Evolutionary conservation across 805 yeast species (phyloP).

Genomic region (Candida tibetensis): DNA sequence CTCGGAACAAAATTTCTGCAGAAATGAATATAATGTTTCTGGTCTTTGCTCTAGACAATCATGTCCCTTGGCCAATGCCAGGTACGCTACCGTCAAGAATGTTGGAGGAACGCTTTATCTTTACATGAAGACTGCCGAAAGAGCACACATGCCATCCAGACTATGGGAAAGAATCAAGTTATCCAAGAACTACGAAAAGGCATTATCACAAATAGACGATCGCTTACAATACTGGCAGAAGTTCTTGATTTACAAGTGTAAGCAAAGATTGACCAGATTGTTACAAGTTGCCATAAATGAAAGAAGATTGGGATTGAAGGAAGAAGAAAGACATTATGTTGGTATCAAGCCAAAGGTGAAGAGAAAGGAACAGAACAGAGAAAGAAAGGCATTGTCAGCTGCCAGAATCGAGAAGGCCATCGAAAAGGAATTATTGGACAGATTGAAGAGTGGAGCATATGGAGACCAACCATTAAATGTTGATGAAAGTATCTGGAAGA

Average conservation of each 20-base stretch:
- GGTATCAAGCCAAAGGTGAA: constrained; percentile 92
- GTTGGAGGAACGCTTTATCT: constrained; percentile 76
- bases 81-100: constrained; percentile 83
- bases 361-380: constrained; percentile 91
- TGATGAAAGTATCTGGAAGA: constrained; percentile 94
- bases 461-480: constrained; percentile 98
- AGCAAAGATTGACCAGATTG: constrained; percentile 90
- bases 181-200: constrained; percentile 84
- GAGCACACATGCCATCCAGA: constrained; percentile 92
- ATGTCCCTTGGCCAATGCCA: constrained; percentile 93
- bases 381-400: constrained; percentile 93
- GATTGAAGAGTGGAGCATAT: constrained; percentile 96
- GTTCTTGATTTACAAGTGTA: constrained; percentile 86
- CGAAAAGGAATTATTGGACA: constrained; percentile 89
- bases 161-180: constrained; percentile 94
- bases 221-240: constrained; percentile 91
- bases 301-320: constrained; percentile 85
- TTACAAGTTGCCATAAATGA: constrained; percentile 96
- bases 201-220: constrained; percentile 83
- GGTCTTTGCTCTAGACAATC: constrained; percentile 93
- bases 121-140: constrained; percentile 96
- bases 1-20: constrained; percentile 86
- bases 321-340: constrained; percentile 89
- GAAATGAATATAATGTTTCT: constrained; percentile 93
- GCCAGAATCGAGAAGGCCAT: constrained; percentile 96